Percentiles rank a stretch among this genome's conserved stretches.
These are phyloP conservation scores for Xerocomus potaroensis DNA, from an alignment of 768 basidiomycete species.

Conservation along the genomic window DNA sequence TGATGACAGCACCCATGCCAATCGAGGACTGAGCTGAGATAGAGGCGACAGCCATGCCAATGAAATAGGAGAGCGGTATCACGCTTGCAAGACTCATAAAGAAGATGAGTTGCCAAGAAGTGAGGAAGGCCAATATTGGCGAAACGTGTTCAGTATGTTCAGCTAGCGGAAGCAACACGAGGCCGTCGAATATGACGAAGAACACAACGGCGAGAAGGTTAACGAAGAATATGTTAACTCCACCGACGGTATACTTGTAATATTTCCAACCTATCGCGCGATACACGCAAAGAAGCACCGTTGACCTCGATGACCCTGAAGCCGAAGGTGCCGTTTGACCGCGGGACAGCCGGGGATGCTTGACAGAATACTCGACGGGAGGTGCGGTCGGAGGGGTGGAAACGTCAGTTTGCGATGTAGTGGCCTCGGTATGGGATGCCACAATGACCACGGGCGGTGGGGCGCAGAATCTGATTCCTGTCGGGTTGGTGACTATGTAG, in stretches of 20 bases:
- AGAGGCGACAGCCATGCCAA: conserved; percentile 98
- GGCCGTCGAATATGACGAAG: conserved; percentile 92
- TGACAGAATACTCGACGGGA: conserved; percentile 55
- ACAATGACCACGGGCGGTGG: conserved; percentile 68
- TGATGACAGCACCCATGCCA: conserved; percentile 99
- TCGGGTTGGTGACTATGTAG: conserved; percentile 73
- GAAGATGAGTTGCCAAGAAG: conserved; percentile 79
- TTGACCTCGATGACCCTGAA: conserved; percentile 73
- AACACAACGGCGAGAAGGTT: conserved; percentile 92
- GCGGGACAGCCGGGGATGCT: conserved; percentile 69
- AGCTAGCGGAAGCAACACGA: conserved; percentile 69
- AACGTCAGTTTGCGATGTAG: conserved; percentile 5
- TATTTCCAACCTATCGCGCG: conserved; percentile 86
- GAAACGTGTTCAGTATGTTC: conserved; percentile 63
- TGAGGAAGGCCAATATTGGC: conserved; percentile 60
- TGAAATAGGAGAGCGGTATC: conserved; percentile 97
- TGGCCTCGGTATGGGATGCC: conserved; percentile 27
- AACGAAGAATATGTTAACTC: conserved; percentile 97
- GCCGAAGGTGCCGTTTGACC: conserved; percentile 82
- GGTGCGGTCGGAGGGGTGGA: conserved; percentile 14
- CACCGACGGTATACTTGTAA: conserved; percentile 98
- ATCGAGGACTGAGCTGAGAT: conserved; percentile 99
- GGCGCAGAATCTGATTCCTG: conserved; percentile 87
- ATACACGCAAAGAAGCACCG: conserved; percentile 92
- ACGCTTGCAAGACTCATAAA: conserved; percentile 80